Base-by-base conservation (phyloP, 2,329 filamentous ascomycete species). In the Coniosporium tulheliwenetii region DNA sequence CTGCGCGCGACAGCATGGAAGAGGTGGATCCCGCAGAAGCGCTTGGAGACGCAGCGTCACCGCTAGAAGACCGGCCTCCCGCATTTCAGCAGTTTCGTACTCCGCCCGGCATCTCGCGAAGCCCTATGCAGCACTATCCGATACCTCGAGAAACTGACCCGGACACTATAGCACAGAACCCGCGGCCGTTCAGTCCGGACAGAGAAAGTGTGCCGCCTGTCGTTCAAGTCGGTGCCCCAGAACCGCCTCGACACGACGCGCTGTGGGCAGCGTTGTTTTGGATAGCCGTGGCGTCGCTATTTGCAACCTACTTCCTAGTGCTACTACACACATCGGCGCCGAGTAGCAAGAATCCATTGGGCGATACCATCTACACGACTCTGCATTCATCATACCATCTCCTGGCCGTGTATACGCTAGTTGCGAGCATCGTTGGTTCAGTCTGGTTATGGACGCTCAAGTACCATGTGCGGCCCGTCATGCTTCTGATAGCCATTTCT, bases 251-350 rank as follows among this genome's bases (percentile, higher is more conserved):
- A 39, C 85, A 96, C 57, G 91, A 98, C 59, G 70, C 79, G 5
- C 93, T 96, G 62, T 98, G 91, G 70, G 85, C 83, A 3, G 87
- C 85, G 62, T 70, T 95, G 36, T 98, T 87, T 57, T 64, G 93
- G 38, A 91, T 96, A 51, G 78, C 78, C 30, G 65, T 93, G 40
- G 86, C 84, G 37, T 81, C 81, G 33, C 73, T 96, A 54, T 75
- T 96, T 52, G 83, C 89, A 10, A 89, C 86, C 1, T 93, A 86
- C 52, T 78, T 94, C 47, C 70, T 98, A 10, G 81, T 94, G 16
- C 93, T 83, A 67, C 70, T 98, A 34, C 85, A 96, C 55, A 96
- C 89, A 2, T 77, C 82, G 13, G 66, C 79, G 1, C 80, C 82
- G 5, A 66, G 65, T 40, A 69, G 70, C 41, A 82, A 82, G 54